Percentiles rank a stretch among this genome's conserved stretches.
Conservation (phyloP, 192 early-diverging fungal genomes). For the Backusella luteola region DNA sequence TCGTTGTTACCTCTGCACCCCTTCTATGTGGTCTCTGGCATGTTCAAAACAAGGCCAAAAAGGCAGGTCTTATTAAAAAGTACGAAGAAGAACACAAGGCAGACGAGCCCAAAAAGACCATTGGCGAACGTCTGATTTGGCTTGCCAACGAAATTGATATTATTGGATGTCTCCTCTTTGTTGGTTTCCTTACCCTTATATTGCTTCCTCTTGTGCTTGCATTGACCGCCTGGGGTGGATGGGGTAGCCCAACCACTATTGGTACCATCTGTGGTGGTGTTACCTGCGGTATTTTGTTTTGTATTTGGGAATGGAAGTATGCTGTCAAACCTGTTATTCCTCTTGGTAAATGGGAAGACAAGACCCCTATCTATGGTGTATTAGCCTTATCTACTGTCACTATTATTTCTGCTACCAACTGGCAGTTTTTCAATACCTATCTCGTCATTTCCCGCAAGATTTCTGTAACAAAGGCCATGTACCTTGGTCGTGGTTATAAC, state of each 20-base stretch:
- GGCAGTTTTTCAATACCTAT: constrained; percentile 24
- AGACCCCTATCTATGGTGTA: constrained; percentile 22
- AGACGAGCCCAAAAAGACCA: neutral
- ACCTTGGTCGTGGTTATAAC: constrained; percentile 21
- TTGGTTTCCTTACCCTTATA: constrained; percentile 17
- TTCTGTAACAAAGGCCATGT: constrained; percentile 13
- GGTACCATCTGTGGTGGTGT: constrained; percentile 21
- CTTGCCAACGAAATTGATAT: constrained; percentile 10
- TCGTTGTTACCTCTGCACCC: constrained; percentile 11
- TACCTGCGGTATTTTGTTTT: constrained; percentile 1
- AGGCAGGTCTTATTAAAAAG: constrained; percentile 8
- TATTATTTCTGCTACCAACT: constrained; percentile 14
- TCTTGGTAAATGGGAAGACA: constrained; percentile 9
- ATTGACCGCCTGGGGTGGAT: constrained; percentile 12
- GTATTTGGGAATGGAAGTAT: constrained; percentile 26
- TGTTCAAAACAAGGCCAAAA: constrained; percentile 12
- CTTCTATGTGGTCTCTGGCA: constrained; percentile 16
- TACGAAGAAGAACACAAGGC: neutral
- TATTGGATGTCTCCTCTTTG: constrained; percentile 17
- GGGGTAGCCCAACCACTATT: constrained; percentile 16
- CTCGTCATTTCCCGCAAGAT: constrained; percentile 19
- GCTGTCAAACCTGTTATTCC: constrained; percentile 19
- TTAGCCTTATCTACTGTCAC: constrained; percentile 13
- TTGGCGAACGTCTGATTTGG: neutral
- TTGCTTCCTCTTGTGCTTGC: constrained; percentile 27